Conservation (phyloP, 2,329 filamentous ascomycete genomes). For the Paracamarosporium sp. region DNA sequence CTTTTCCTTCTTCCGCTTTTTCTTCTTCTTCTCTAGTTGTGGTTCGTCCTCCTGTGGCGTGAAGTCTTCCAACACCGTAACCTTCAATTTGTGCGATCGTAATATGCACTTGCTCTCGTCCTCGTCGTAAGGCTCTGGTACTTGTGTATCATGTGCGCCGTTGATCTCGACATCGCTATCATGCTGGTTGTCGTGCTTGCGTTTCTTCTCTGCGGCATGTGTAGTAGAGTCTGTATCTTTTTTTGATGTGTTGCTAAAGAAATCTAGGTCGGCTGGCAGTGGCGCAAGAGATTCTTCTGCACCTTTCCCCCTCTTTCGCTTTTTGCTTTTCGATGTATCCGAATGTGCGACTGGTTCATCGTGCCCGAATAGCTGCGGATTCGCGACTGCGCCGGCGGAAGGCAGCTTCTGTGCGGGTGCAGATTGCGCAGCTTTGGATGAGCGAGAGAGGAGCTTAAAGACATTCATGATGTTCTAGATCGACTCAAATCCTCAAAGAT, state of each 20-base stretch:
- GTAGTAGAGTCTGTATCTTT: slow-evolving; percentile 13
- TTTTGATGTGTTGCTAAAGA: slow-evolving; percentile 44
- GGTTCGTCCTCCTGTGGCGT: slow-evolving; percentile 41
- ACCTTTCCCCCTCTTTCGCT: slow-evolving; percentile 51
- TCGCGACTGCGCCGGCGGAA: slow-evolving; percentile 68
- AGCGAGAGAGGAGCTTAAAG: slow-evolving; percentile 74
- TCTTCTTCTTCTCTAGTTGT: slow-evolving; percentile 59
- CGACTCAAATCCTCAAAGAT: background rate
- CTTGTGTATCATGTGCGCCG: slow-evolving; percentile 2
- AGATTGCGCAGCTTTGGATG: slow-evolving; percentile 63
- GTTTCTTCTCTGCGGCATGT: slow-evolving; percentile 17
- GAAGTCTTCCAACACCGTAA: slow-evolving; percentile 71
- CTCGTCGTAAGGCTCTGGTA: slow-evolving; percentile 59
- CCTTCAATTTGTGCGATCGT: slow-evolving; percentile 82
- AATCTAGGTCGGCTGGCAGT: slow-evolving; percentile 50
- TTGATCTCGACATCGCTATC: slow-evolving; percentile 8
- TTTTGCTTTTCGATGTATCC: slow-evolving; percentile 35
- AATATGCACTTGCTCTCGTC: slow-evolving; percentile 77
- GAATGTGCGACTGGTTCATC: slow-evolving; percentile 48
- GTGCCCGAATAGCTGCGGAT: slow-evolving; percentile 71
- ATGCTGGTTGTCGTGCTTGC: slow-evolving; percentile 20
- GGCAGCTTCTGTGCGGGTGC: slow-evolving; percentile 59
- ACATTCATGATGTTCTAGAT: slow-evolving; percentile 68
- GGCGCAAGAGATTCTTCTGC: slow-evolving; percentile 13
- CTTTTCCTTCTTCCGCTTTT: slow-evolving; percentile 54